Conservation (phyloP, 805 yeast species). For the Candida nitratophila region DNA sequence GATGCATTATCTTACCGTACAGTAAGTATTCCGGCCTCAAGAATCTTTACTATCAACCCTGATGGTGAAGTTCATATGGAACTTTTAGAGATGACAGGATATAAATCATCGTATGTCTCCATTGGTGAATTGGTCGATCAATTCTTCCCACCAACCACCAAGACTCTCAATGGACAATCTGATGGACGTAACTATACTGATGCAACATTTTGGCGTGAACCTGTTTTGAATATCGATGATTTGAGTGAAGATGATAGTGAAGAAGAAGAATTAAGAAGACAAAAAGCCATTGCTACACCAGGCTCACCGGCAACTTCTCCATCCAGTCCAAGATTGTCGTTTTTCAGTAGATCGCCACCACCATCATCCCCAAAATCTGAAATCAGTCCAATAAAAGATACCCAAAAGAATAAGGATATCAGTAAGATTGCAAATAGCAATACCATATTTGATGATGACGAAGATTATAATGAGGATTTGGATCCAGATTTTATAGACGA, state of each 20-base stretch:
- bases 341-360: slow-evolving; percentile 13
- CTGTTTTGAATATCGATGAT: slow-evolving; percentile 56
- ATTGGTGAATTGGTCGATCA: slow-evolving; percentile 95
- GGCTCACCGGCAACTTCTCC: slow-evolving; percentile 4
- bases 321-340: slow-evolving; percentile 11
- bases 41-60: slow-evolving; percentile 93
- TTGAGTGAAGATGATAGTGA: slow-evolving; percentile 44
- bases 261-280: slow-evolving; percentile 22
- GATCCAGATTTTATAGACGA: slow-evolving; percentile 19
- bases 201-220: slow-evolving; percentile 88
- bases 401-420: neutral
- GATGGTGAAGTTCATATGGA: slow-evolving; percentile 98
- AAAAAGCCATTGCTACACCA: slow-evolving; percentile 2
- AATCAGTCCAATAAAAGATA: too few relatives aligned
- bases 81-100: slow-evolving; percentile 87
- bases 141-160: slow-evolving; percentile 80
- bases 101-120: slow-evolving; percentile 76
- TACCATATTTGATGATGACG: slow-evolving; percentile 21
- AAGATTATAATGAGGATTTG: slow-evolving; percentile 8
- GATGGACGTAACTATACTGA: slow-evolving; percentile 67
- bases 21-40: slow-evolving; percentile 88
- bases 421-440: slow-evolving; percentile 13
- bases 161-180: slow-evolving; percentile 6
- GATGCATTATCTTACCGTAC: slow-evolving; percentile 93
- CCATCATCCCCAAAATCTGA: slow-evolving; percentile 2